Percentiles rank a stretch among this genome's conserved stretches.
These are phyloP conservation scores for Elsinoe batatas DNA, from an alignment of 2,329 filamentous ascomycete genomes.

Conservation along the genomic window DNA sequence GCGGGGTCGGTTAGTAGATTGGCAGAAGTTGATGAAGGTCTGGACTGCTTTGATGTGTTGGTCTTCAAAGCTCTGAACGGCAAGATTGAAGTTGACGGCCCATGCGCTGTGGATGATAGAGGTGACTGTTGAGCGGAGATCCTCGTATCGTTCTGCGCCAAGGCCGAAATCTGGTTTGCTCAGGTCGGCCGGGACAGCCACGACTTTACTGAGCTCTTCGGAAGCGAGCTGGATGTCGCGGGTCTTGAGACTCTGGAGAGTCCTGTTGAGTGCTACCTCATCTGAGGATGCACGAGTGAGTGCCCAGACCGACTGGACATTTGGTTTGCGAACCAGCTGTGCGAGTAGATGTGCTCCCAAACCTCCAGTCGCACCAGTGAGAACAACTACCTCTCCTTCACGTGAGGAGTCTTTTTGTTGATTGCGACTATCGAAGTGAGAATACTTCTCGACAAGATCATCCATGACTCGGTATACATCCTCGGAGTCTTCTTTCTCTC, in stretches of 20 bases:
- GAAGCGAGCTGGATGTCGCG: constrained; percentile 29
- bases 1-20: constrained; percentile 22
- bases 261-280: constrained; percentile 26
- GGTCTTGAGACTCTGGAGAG: constrained; percentile 27
- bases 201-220: constrained; percentile 25
- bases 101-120: constrained; percentile 44
- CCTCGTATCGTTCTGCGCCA: constrained; percentile 19
- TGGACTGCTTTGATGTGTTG: constrained; percentile 36
- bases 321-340: constrained; percentile 23
- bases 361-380: constrained; percentile 58
- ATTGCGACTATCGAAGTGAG: constrained; percentile 26
- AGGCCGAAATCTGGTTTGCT: constrained; percentile 35
- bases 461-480: constrained; percentile 30
- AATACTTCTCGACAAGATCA: constrained; percentile 38
- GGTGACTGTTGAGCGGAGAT: constrained; percentile 28
- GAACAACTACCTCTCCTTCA: constrained; percentile 25
- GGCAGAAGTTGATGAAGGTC: constrained; percentile 35
- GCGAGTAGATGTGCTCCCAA: constrained; percentile 50
- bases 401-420: constrained; percentile 12
- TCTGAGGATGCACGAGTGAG: constrained; percentile 40
- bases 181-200: constrained; percentile 33
- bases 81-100: constrained; percentile 48
- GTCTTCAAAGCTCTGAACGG: constrained; percentile 40
- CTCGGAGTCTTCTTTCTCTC: constrained; percentile 24
- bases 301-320: constrained; percentile 38